Percentiles rank a stretch among this genome's conserved stretches.
Conservation (phyloP, 495 filamentous ascomycete species). For the Penicillium diatomitis region DNA sequence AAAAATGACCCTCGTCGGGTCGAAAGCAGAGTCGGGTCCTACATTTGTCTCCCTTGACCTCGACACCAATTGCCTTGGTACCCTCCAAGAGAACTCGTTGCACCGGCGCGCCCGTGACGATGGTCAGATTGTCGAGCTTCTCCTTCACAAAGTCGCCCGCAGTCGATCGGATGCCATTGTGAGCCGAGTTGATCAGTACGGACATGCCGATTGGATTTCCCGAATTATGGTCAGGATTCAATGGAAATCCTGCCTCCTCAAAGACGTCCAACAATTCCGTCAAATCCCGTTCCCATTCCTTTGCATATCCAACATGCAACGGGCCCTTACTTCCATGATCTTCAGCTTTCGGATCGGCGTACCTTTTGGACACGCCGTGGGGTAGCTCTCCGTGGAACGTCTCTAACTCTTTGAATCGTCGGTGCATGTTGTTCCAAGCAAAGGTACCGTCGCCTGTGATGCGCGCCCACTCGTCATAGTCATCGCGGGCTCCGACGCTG, state of each 20-base stretch:
- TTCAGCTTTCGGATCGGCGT: conserved; percentile 11
- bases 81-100: conserved; percentile 41
- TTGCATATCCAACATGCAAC: conserved; percentile 34
- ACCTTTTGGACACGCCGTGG: conserved; percentile 22
- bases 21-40: neutral
- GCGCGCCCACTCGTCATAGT: conserved; percentile 47
- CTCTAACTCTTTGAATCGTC: conserved; percentile 39
- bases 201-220: conserved; percentile 49
- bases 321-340: conserved; percentile 42
- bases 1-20: neutral
- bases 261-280: conserved; percentile 27
- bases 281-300: conserved; percentile 38
- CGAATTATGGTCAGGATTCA: conserved; percentile 45
- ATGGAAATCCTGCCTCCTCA: conserved; percentile 32
- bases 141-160: conserved; percentile 34
- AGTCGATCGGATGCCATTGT: conserved; percentile 39
- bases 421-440: conserved; percentile 33
- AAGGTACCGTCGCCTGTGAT: conserved; percentile 30
- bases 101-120: conserved; percentile 37
- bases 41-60: conserved; percentile 22
- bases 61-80: conserved; percentile 40
- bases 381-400: conserved; percentile 38
- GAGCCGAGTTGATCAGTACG: conserved; percentile 34
- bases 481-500: conserved; percentile 41
- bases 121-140: conserved; percentile 36